Base-by-base conservation (phyloP, 169 alveolate genomes). In the Amoebophrya sp. region DNA sequence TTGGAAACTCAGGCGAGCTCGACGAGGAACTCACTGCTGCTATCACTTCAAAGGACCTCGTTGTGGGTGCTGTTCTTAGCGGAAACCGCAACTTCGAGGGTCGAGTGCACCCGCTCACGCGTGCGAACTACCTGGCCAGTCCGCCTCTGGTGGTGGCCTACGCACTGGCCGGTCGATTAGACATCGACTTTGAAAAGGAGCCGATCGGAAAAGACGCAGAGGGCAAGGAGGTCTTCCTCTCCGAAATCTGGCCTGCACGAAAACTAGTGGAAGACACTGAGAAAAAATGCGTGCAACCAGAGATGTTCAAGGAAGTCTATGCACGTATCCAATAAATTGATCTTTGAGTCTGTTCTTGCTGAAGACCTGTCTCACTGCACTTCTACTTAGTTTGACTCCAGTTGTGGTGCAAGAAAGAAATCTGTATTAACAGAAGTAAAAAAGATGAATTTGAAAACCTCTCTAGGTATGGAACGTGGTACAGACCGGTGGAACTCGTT, bases 81-180 rank as follows among this genome's bases (percentile, higher is more conserved):
- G 99, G 99, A 78, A 98, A 98, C 95, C 92, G 99, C 92, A 98
- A 98, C 96, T 97, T 97, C 95, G 99, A 97, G 95, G 99, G 99
- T 3, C 96, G 99, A 89, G 98, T 98, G 36, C 99, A 98, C 94
- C 99, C 98, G 39, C 95, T 95, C 89, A 97, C 99, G 41, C 95
- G 98, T 89, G 99, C 99, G 53, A 98, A 98, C 96, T 98, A 97
- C 93, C 96, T 98, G 90, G 99, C 99, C 41, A 96, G 99, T n/a
- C 99, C 99, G 6, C 99, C 98, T 26, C 96, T 98, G 90, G 99
- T 98, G 47, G 99, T 98, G 29, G 99, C 99, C 40, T 97, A 77
- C 40, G 98, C 99, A 41, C 93, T 98, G 47, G 98, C 98, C 36
- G 99, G 99, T 12, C 95, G 96, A 38, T 97, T 97, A 55, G 95